Conservation (phyloP, 2,329 filamentous ascomycete genomes). For the Ambrosiella xylebori region DNA sequence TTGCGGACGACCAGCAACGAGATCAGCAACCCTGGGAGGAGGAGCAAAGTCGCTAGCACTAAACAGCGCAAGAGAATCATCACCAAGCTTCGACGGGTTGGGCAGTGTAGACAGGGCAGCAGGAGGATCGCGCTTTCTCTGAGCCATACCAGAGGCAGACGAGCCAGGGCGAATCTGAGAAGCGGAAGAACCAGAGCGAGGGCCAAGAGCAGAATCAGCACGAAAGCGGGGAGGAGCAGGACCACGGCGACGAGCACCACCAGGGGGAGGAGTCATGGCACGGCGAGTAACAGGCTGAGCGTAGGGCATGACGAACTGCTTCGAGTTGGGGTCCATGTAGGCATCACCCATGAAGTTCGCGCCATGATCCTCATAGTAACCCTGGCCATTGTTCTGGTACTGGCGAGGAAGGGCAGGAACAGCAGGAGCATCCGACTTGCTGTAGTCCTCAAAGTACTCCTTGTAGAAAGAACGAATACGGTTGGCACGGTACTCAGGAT, state of each 20-base stretch:
- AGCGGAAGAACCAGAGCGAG: slow-evolving; percentile 20
- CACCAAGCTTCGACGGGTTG: slow-evolving; percentile 67
- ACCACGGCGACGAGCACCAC: slow-evolving; percentile 28
- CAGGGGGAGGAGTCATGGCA: slow-evolving; percentile 87
- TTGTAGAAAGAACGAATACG: slow-evolving; percentile 98
- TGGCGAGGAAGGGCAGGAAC: slow-evolving; percentile 25
- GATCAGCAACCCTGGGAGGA: slow-evolving; percentile 47
- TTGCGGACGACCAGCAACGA: slow-evolving; percentile 50
- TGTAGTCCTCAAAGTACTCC: slow-evolving; percentile 90
- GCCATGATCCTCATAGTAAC: slow-evolving; percentile 62
- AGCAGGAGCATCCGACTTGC: slow-evolving; percentile 22
- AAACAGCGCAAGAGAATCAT: slow-evolving; percentile 57
- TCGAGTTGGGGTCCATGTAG: slow-evolving; percentile 49
- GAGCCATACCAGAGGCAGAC: slow-evolving; percentile 36
- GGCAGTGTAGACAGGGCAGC: slow-evolving; percentile 57
- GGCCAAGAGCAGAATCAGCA: slow-evolving; percentile 12
- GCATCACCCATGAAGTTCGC: slow-evolving; percentile 52
- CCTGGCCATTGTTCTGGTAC: slow-evolving; percentile 16
- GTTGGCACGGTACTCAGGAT: slow-evolving; percentile 87
- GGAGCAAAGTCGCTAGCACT: slow-evolving; percentile 73
- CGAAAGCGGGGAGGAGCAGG: slow-evolving; percentile 23
- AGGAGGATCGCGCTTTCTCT: slow-evolving; percentile 42
- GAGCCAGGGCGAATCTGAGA: slow-evolving; percentile 37
- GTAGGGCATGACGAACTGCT: slow-evolving; percentile 63
- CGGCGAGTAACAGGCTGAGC: slow-evolving; percentile 72